Evolutionary conservation across 495 filamentous ascomycete species (phyloP), one percentile per base, ranked within the genome.

Genomic region (Podospora appendiculata): DNA sequence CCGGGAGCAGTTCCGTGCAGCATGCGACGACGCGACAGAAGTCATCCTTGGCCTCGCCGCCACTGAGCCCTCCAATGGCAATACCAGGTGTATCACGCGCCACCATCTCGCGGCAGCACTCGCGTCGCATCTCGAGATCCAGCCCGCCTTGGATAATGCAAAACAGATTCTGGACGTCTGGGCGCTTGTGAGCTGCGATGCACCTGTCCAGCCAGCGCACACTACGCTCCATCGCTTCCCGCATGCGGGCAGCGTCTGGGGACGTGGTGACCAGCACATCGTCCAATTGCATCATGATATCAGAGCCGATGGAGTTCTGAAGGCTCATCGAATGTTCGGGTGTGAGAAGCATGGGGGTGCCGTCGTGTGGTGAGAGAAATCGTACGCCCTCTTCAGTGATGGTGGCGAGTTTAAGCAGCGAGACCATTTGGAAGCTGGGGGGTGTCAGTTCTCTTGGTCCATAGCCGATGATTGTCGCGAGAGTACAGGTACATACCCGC

Each of bases 211-310:
- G 78, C 94, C 94, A 99, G n/a, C 94, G 81, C n/a, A 99, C 82
- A 38, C 89, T 95, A 40, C 93, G 86, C 58, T 91, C 79, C 91
- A 95, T 97, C 11, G 93, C 93, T 69, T 96, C 90, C 55, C 84
- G 79, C 80, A 99, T 96, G 48, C 94, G 82, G 17, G 69, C 77
- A 41, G 80, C 72, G 68, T 96, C 92, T 4, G 92, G 91, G 0
- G 90, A 95, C 0, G 93, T 97, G 9, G 94, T 95, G 17, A 87
- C 90, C 47, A 97, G 85, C 38, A 99, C 94, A 64, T 99, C 93
- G 71, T 99, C 93, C 8, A 99, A 80, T 68, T 97, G 94, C 94
- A 99, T 97, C 33, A 97, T 95, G 60, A 99, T 97, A 72, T 99
- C 93, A 48, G 89, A 93, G 60, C 93, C 94, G 60, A 99, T 97